Evolutionary conservation across 2,329 filamentous ascomycete genomes (phyloP).

Genomic region (Helotiales sp.): DNA sequence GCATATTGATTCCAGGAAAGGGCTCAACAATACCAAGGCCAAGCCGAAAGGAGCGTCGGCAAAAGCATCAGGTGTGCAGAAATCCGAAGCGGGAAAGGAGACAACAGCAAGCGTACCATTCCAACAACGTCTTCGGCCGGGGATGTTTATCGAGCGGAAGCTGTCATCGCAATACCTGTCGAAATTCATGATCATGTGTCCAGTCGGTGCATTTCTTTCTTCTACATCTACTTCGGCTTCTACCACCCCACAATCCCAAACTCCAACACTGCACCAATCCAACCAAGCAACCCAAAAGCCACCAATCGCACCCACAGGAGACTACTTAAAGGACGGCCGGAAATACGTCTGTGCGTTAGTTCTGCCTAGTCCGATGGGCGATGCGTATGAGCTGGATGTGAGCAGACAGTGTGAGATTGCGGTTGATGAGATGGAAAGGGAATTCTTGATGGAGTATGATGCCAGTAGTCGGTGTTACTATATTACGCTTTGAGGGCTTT

Average conservation of each 20-base stretch:
- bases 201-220: background rate
- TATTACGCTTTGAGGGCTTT: constrained; percentile 28
- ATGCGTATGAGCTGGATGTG: constrained; percentile 48
- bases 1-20: constrained; percentile 48
- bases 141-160: constrained; percentile 44
- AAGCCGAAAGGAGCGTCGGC: constrained; percentile 34
- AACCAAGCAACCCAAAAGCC: constrained; percentile 10
- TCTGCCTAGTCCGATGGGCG: constrained; percentile 43
- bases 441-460: constrained; percentile 53
- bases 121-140: constrained; percentile 48
- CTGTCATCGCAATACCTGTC: background rate
- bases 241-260: background rate
- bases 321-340: constrained; percentile 5
- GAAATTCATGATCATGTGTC: constrained; percentile 1
- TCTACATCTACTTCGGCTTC: background rate
- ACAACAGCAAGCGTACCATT: constrained; percentile 41
- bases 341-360: constrained; percentile 48
- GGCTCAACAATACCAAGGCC: constrained; percentile 33
- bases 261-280: background rate
- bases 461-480: constrained; percentile 51
- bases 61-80: background rate
- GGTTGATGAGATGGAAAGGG: constrained; percentile 46
- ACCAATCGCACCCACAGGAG: constrained; percentile 8
- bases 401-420: constrained; percentile 47
- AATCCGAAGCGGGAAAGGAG: background rate